These are phyloP conservation scores for Xylaria sp. DNA, from an alignment of 2,329 filamentous ascomycete species.

Conservation along the genomic window DNA sequence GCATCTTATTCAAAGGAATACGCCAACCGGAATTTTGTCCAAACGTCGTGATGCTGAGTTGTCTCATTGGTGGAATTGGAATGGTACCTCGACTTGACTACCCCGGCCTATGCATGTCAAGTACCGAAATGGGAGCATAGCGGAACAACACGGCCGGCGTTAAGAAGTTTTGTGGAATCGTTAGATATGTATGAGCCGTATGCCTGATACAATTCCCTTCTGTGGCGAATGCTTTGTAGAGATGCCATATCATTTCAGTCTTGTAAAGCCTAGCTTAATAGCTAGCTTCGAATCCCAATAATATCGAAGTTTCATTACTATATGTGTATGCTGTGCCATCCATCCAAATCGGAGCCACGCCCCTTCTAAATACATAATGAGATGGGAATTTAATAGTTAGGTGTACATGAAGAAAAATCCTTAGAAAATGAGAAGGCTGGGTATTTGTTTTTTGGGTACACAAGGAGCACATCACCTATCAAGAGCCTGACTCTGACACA, in stretches of 20 bases:
- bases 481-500: constrained; percentile 70
- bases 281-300: neutral
- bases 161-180: constrained; percentile 9
- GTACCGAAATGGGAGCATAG: constrained; percentile 28
- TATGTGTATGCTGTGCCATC: neutral
- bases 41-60: neutral
- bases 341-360: neutral
- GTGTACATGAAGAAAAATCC: neutral
- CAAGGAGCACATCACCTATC: constrained; percentile 54
- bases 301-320: constrained; percentile 14
- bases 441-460: constrained; percentile 4
- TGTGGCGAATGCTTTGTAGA: neutral
- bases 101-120: constrained; percentile 16
- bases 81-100: constrained; percentile 18
- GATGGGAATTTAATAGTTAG: constrained; percentile 7
- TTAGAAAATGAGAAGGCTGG: constrained; percentile 2
- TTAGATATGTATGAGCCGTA: neutral
- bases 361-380: constrained; percentile 1
- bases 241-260: neutral
- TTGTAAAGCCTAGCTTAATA: neutral
- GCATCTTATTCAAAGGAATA: constrained; percentile 8
- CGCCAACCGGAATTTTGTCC: constrained; percentile 16
- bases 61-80: constrained; percentile 37
- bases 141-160: constrained; percentile 11
- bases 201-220: neutral